Conservation (phyloP, 306 rosid species). For the Acacia crassicarpa region DNA sequence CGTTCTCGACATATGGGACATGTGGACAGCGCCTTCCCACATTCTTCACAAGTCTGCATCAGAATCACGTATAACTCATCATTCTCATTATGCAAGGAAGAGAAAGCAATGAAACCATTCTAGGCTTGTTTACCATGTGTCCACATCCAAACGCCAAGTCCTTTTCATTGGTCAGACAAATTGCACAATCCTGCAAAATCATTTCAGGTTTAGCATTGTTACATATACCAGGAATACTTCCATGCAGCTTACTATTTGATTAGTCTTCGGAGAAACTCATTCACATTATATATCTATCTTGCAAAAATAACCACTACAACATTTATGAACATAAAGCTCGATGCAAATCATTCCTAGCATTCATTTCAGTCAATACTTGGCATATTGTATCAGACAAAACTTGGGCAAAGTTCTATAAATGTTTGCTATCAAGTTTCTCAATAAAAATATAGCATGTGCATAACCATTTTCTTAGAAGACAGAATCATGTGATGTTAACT, state of each 20-base stretch:
- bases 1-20: conserved; percentile 6
- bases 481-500: not conserved
- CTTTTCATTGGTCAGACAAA: conserved; percentile 25
- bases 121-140: conserved; percentile 21
- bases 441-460: not conserved
- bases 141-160: conserved; percentile 30
- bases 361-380: not conserved
- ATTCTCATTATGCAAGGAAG: not conserved
- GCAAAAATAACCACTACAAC: not conserved
- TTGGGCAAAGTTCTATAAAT: not conserved
- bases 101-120: not conserved
- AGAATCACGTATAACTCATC: not conserved
- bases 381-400: not conserved
- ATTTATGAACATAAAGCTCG: not conserved
- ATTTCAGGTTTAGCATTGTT: not conserved
- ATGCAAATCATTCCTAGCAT: not conserved
- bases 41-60: conserved; percentile 24
- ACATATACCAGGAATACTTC: not conserved
- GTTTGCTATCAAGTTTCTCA: not conserved
- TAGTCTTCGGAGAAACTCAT: not conserved
- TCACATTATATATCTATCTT: not conserved
- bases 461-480: not conserved
- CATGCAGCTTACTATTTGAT: not conserved
- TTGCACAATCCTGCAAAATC: not conserved
- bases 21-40: not conserved